phyloP scores from a whole-genome alignment of 768 basidiomycete genomes.

The Agaricus blazei region DNA sequence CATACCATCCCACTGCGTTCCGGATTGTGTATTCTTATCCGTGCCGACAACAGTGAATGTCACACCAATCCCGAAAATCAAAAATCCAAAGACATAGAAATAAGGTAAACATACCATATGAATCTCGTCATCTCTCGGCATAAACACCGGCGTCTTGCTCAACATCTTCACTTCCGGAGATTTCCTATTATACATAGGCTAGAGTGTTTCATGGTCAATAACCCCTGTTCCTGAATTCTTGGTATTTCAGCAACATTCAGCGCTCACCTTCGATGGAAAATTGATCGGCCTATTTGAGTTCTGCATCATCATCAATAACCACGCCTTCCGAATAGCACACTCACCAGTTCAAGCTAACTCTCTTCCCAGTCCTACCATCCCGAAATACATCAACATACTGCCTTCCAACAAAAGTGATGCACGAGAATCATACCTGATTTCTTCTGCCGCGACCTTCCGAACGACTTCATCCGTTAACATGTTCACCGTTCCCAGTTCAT shows the following conservation, averaged over 20 bases:
- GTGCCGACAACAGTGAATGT: not conserved
- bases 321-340: conserved; percentile 11
- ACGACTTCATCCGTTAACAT: conserved; percentile 60
- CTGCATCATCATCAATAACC: not conserved
- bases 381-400: not conserved
- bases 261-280: conserved; percentile 53
- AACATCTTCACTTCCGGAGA: conserved; percentile 45
- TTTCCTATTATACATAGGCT: conserved; percentile 57
- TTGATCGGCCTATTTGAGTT: conserved; percentile 50
- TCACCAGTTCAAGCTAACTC: conserved; percentile 60
- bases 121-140: conserved; percentile 45
- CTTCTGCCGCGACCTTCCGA: conserved; percentile 48
- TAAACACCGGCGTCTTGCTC: conserved; percentile 15
- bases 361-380: conserved; percentile 40
- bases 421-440: conserved; percentile 35
- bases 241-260: not conserved
- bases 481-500: conserved; percentile 65
- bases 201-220: not conserved
- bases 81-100: not conserved
- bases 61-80: not conserved
- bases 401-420: not conserved
- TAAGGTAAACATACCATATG: conserved; percentile 40
- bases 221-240: not conserved
- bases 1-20: conserved; percentile 67
- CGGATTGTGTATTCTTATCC: conserved; percentile 62